These are phyloP conservation scores for Mycena rosella DNA, from an alignment of 768 basidiomycete genomes.

Conservation along the genomic window DNA sequence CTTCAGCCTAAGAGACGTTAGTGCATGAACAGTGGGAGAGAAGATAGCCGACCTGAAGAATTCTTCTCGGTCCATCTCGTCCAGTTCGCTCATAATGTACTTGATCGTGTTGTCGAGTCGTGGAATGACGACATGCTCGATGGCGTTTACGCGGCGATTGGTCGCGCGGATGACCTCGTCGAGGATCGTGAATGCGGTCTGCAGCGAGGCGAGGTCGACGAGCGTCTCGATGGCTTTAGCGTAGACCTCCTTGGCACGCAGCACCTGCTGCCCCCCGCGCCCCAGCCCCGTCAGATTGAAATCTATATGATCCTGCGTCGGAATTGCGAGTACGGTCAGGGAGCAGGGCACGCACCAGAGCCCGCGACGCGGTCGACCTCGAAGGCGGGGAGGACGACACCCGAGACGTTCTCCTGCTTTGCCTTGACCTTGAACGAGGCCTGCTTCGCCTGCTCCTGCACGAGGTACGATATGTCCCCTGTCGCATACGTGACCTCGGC, in stretches of 20 bases:
- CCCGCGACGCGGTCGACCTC: conserved; percentile 90
- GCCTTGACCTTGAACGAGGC: conserved; percentile 95
- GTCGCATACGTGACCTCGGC: conserved; percentile 99
- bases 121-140: conserved; percentile 97
- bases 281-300: conserved; percentile 98
- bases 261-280: conserved; percentile 95
- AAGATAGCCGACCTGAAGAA: conserved; percentile 79
- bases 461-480: conserved; percentile 96
- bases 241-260: conserved; percentile 96
- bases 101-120: conserved; percentile 97
- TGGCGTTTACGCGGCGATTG: conserved; percentile 98
- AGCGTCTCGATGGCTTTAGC: conserved; percentile 97
- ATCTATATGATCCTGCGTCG: conserved; percentile 60
- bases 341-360: conserved; percentile 66
- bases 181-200: conserved; percentile 98
- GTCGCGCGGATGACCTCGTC: conserved; percentile 99
- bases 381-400: conserved; percentile 95
- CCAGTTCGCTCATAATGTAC: conserved; percentile 96
- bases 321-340: neutral
- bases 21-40: neutral
- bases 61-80: conserved; percentile 98
- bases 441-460: conserved; percentile 94
- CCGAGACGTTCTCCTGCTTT: conserved; percentile 98
- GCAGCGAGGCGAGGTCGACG: conserved; percentile 95
- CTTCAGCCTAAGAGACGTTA: conserved; percentile 73